Base-by-base conservation (phyloP, 306 rosid genomes). In the Corylus heterophylla region DNA sequence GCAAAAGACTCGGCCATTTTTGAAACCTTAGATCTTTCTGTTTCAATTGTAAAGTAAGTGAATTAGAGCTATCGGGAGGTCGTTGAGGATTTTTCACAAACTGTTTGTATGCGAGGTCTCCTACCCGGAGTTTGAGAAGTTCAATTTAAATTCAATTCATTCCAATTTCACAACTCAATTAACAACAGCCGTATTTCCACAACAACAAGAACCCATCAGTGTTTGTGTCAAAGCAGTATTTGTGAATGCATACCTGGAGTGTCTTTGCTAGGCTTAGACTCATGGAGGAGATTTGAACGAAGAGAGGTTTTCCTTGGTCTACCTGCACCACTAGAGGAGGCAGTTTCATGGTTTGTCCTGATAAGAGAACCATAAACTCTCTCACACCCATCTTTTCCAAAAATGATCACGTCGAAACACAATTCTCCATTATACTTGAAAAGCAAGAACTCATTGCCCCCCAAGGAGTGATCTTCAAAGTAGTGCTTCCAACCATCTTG, bases 401-500 rank as follows among this genome's bases (percentile, higher is more conserved):
- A 73, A 44, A 79, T 62, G 7, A 51, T 31, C 11, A 79, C 14
- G 5, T 29, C 61, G 64, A 79, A 79, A 51, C 59, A 52, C 55
- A 71, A 29, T 0, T 37, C 54, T 58, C 64, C 68, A 9, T 81
- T 71, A 20, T 81, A 76, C 14, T 18, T 35, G 31, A 81, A 48
- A 22, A 37, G 12, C 56, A 81, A 25, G 14, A 71, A 16, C 58
- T 69, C 80, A 49, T 59, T 39, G 7, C 27, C 22, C 35, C 47
- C 64, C 45, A 81, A 71, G 55, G 71, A 75, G 51, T 81, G 61
- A 29, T 81, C 84, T 17, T 0, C 5, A 8, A 70, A 8, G 52
- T 76, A 81, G 48, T 76, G 18, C 20, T 37, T n/a, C 81, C 80
- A 81, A 45, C 80, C 84, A 37, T 76, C 10, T 39, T 25, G 10